Evolutionary conservation across 768 basidiomycete genomes (phyloP).

Genomic region (Sporobolomyces pararoseus): DNA sequence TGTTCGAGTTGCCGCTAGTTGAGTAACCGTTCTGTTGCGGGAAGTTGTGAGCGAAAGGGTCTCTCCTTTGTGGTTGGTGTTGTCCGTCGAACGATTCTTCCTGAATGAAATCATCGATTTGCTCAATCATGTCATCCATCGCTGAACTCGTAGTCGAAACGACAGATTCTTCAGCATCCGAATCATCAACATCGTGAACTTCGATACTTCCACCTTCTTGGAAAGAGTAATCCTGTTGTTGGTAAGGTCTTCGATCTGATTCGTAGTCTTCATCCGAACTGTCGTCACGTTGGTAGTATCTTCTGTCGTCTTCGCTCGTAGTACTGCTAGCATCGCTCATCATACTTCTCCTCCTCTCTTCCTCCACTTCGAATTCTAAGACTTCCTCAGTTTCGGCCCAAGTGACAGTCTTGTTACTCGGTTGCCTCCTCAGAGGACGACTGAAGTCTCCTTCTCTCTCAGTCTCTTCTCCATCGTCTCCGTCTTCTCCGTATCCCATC

Average conservation of each 20-base stretch:
- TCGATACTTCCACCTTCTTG: constrained; percentile 40
- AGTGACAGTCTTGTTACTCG: constrained; percentile 41
- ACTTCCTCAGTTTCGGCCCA: constrained; percentile 44
- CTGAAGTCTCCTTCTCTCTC: constrained; percentile 16
- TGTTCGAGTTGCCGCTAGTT: background rate
- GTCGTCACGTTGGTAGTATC: constrained; percentile 4
- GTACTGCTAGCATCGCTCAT: constrained; percentile 36
- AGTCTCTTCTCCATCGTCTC: constrained; percentile 25
- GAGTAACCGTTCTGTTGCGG: background rate
- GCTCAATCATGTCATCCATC: constrained; percentile 38
- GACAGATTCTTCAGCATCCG: constrained; percentile 34
- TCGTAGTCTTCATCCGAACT: constrained; percentile 7
- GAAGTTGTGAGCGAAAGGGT: background rate
- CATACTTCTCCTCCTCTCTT: constrained; percentile 28
- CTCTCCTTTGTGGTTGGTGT: background rate
- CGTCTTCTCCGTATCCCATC: background rate
- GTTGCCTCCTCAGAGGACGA: constrained; percentile 26
- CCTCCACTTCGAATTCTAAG: constrained; percentile 41
- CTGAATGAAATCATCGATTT: constrained; percentile 36
- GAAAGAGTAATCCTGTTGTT: constrained; percentile 7
- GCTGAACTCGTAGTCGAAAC: constrained; percentile 26
- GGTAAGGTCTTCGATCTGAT: background rate
- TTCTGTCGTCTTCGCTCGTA: constrained; percentile 27
- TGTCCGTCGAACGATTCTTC: constrained; percentile 25
- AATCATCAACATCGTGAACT: constrained; percentile 17